A percentile compares a stretch with the other conserved stretches of the same genome.
phyloP scores from a whole-genome alignment of 1,284 basidiomycete genomes.

The Tilletiaria anomala region DNA sequence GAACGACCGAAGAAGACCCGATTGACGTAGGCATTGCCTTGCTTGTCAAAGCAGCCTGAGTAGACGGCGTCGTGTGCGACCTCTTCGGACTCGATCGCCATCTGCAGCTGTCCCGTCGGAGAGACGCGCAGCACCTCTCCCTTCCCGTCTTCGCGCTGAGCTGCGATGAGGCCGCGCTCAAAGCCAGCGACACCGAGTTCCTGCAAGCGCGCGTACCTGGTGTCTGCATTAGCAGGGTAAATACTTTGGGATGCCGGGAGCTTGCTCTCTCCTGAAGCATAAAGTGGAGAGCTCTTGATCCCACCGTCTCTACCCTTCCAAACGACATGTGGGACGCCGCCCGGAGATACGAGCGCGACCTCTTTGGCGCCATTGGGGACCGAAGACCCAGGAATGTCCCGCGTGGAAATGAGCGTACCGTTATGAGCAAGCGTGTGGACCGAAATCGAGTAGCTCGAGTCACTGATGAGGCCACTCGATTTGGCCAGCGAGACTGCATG shows the following conservation, averaged over 20 bases:
- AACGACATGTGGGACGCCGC: constrained; percentile 25
- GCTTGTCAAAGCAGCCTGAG: constrained; percentile 49
- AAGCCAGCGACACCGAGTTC: constrained; percentile 9
- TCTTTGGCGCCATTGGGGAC: too few species aligned
- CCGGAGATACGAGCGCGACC: not conserved
- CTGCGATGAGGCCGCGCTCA: constrained; percentile 6
- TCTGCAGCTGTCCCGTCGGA: not conserved
- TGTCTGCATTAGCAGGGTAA: constrained; percentile 3
- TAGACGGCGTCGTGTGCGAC: constrained; percentile 35
- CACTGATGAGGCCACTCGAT: too few species aligned
- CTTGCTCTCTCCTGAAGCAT: constrained; percentile 7
- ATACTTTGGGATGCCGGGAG: constrained; percentile 16
- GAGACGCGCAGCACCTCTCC: not conserved
- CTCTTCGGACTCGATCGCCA: constrained; percentile 6
- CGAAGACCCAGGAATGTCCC: too few species aligned
- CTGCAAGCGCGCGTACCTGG: constrained; percentile 8
- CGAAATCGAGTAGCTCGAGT: too few species aligned
- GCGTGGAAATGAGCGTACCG: too few species aligned
- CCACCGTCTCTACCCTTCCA: constrained; percentile 27
- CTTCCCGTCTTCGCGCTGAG: constrained; percentile 23
- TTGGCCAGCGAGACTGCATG: too few species aligned
- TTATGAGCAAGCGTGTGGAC: too few species aligned
- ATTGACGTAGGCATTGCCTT: constrained; percentile 52
- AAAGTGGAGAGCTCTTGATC: too few species aligned
- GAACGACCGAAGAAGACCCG: constrained; percentile 50